Base-by-base conservation (phyloP, 1,284 basidiomycete genomes). In the Cryptococcus hybrid region DNA sequence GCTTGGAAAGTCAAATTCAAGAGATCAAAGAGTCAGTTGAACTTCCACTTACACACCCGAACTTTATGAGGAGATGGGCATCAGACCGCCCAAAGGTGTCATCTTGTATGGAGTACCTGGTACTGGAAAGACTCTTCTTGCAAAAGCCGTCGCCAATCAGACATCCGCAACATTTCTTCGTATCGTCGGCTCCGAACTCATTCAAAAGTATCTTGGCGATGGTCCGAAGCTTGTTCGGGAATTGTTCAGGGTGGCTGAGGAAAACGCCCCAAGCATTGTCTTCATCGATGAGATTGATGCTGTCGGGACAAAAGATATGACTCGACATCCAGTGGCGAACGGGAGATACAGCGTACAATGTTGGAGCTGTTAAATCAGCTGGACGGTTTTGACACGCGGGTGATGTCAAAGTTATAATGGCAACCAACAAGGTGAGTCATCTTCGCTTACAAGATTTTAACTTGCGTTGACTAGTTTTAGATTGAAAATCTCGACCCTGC, bases 11-110 rank as follows among this genome's bases (percentile, higher is more conserved):
- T 51, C 96, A 99, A 78, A 99, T 99, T 68, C 93, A 98, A 78
- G 95, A 99, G 79, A 98, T 99, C 75, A 99, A 99, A 88, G 95
- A 99, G 87, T 92, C 95, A 30, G 95, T 99, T 59, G 96, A 99
- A 78, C 83, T 99, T 50, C 96, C 96, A 0, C 83, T 99, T 49
- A 99, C 95, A 13, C 96, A 99, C 76, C 96, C 7, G 96, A 99
- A 74, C 80, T 99, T 44, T 99, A 99, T 79, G 95, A 99, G 78
- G 95, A 99, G 82, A 98, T 99, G 96, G 96, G 96, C 59, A 98
- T 99, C 78, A 89, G 89, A 68, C 95, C 95, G 42, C 96, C 96
- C 39, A 99, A 99, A 78, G 96, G 96, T 82, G 96, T 99, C 70
- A 98, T 99, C 67, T 84, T 99, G 0, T 99, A 99, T 71, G 96